Conservation (phyloP, 2,329 filamentous ascomycete species). For the Neofusicoccum parvum region DNA sequence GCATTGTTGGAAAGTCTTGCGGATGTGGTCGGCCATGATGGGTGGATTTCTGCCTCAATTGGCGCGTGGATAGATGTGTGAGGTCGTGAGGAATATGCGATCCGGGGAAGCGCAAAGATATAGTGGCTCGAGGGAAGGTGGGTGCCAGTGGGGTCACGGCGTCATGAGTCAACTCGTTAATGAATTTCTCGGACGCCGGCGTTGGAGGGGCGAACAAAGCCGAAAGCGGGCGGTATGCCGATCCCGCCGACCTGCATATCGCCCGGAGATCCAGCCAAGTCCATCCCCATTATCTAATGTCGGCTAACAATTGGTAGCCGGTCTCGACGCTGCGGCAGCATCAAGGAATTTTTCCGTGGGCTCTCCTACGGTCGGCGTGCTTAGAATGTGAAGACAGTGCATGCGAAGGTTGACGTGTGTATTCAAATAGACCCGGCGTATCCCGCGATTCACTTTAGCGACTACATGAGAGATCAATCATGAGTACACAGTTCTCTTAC, state of each 20-base stretch:
- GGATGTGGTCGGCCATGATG: constrained; percentile 49
- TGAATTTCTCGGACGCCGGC: constrained; percentile 19
- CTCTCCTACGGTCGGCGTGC: not conserved
- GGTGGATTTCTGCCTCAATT: constrained; percentile 11
- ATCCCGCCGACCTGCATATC: constrained; percentile 7
- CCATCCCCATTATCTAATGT: not conserved
- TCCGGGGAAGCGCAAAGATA: not conserved
- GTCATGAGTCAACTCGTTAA: constrained; percentile 22
- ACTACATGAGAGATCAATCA: too few species aligned
- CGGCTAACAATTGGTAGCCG: not conserved
- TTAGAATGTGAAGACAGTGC: too few species aligned
- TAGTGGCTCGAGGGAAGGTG: constrained; percentile 3
- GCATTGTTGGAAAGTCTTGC: constrained; percentile 53
- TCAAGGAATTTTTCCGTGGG: not conserved
- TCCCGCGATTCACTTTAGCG: too few species aligned
- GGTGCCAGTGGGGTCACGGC: constrained; percentile 12
- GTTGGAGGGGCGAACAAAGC: constrained; percentile 19
- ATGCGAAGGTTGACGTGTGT: too few species aligned
- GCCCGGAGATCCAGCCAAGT: constrained; percentile 10
- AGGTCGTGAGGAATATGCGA: not conserved
- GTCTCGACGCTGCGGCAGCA: not conserved
- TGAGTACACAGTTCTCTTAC: too few species aligned
- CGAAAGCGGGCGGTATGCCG: constrained; percentile 18
- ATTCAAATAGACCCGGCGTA: too few species aligned
- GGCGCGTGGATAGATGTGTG: not conserved